A percentile compares a stretch with the other conserved stretches of the same genome.
Conservation (phyloP, 139 green algal species). For the Haematococcus sp. region DNA sequence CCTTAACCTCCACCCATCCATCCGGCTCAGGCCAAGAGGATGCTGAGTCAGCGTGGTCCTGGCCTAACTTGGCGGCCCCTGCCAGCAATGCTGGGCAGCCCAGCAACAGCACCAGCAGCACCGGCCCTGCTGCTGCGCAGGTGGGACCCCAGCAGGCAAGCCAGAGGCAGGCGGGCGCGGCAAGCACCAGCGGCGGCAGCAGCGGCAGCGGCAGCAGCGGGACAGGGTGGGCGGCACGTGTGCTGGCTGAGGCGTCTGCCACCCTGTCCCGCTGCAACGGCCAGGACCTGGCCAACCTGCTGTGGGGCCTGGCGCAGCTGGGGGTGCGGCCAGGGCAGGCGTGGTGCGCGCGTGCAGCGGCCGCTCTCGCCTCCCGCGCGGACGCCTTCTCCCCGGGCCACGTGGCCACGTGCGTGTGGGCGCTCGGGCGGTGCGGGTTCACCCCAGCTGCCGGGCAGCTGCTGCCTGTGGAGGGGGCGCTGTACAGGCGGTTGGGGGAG, state of each 20-base stretch:
- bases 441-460: neutral
- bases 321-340: conserved; percentile 8
- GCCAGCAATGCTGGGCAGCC: too few species aligned
- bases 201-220: neutral
- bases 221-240: neutral
- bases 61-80: neutral
- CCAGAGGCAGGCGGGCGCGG: too few species aligned
- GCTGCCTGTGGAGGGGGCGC: conserved; percentile 22
- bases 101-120: neutral
- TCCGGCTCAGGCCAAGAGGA: too few species aligned
- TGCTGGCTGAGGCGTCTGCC: conserved; percentile 11
- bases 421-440: conserved; percentile 29
- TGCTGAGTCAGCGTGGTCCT: neutral
- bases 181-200: neutral
- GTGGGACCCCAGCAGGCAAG: neutral
- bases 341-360: conserved; percentile 4
- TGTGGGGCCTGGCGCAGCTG: conserved; percentile 19
- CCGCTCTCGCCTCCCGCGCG: neutral
- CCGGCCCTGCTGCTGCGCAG: neutral
- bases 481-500: conserved; percentile 18
- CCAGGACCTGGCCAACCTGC: conserved; percentile 32
- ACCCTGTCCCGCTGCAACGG: conserved; percentile 4
- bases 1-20: too few species aligned
- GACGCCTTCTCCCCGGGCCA: conserved; percentile 5
- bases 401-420: conserved; percentile 33